Percentiles rank a stretch among this genome's conserved stretches.
phyloP scores from a whole-genome alignment of 805 yeast genomes.

The Pichia nanzhaoensis region DNA sequence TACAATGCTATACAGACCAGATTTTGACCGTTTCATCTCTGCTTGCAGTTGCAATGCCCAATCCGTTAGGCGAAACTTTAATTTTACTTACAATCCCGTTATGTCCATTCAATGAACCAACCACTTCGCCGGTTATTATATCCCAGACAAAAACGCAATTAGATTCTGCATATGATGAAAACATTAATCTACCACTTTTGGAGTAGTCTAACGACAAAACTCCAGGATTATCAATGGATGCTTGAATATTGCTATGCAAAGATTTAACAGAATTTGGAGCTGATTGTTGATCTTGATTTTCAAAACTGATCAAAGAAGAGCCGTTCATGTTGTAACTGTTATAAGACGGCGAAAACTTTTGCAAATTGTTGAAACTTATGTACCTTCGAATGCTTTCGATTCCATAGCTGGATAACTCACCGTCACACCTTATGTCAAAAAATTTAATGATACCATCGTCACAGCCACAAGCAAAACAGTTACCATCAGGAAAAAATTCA shows the following conservation, averaged over 20 bases:
- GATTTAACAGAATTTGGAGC: constrained; percentile 17
- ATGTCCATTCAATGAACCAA: constrained; percentile 65
- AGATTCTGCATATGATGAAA: constrained; percentile 67
- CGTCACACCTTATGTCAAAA: constrained; percentile 72
- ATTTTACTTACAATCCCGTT: constrained; percentile 56
- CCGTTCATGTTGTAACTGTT: neutral
- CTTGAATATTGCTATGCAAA: constrained; percentile 24
- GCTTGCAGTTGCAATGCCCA: constrained; percentile 69
- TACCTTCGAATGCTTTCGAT: constrained; percentile 16
- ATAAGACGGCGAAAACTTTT: constrained; percentile 1
- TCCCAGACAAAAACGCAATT: constrained; percentile 74
- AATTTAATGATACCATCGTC: constrained; percentile 71
- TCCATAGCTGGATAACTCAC: constrained; percentile 50
- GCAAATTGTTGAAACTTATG: constrained; percentile 6
- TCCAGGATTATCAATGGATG: constrained; percentile 53
- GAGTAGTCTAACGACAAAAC: constrained; percentile 69
- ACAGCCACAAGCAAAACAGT: constrained; percentile 65
- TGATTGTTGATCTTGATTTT: constrained; percentile 10
- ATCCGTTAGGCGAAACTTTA: constrained; percentile 63
- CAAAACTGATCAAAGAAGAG: constrained; percentile 1
- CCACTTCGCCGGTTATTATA: constrained; percentile 51
- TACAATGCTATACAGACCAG: constrained; percentile 44
- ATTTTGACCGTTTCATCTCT: constrained; percentile 72
- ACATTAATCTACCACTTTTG: constrained; percentile 64
- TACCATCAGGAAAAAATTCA: constrained; percentile 61